These are phyloP conservation scores for Phragmites australis DNA, from an alignment of 176 grass and related monocot species.

Conservation along the genomic window DNA sequence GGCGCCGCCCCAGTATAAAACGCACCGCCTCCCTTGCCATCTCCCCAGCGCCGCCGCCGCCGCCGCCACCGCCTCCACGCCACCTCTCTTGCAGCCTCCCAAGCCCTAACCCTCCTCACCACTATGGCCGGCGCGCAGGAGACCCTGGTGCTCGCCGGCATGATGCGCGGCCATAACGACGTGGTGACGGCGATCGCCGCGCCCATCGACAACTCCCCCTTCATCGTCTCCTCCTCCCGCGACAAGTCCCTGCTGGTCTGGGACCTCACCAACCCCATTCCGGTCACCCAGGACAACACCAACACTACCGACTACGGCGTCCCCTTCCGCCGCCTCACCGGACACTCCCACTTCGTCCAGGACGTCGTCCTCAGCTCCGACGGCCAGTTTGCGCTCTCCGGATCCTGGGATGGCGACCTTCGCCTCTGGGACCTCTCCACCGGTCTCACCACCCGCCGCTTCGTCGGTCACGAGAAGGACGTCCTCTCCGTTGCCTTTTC, in stretches of 20 bases:
- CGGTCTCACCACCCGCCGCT: slow-evolving; percentile 69
- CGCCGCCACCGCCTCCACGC: not conserved
- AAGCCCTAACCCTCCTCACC: not conserved
- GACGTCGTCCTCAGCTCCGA: slow-evolving; percentile 88
- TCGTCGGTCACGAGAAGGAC: slow-evolving; percentile 85
- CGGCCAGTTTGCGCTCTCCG: slow-evolving; percentile 82
- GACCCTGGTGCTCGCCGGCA: slow-evolving; percentile 67
- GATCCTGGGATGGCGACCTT: slow-evolving; percentile 92
- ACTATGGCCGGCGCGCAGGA: slow-evolving; percentile 63
- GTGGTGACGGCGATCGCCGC: slow-evolving; percentile 77
- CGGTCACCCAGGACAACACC: slow-evolving; percentile 11
- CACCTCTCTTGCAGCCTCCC: no score
- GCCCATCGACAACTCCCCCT: slow-evolving; percentile 73
- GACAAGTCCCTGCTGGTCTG: slow-evolving; percentile 94
- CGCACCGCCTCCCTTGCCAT: not conserved
- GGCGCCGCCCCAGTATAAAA: slow-evolving; percentile 19
- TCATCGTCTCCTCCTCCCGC: slow-evolving; percentile 89
- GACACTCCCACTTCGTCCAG: slow-evolving; percentile 89
- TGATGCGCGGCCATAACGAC: slow-evolving; percentile 78
- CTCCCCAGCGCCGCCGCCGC: slow-evolving; percentile 30
- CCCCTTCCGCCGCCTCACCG: slow-evolving; percentile 81
- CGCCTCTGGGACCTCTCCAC: slow-evolving; percentile 83
- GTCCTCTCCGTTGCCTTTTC: slow-evolving; percentile 94
- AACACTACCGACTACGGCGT: slow-evolving; percentile 54
- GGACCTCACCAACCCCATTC: slow-evolving; percentile 67